These are phyloP conservation scores for Citrus cavaleriei DNA, from an alignment of 345 rosid species.

Conservation along the genomic window DNA sequence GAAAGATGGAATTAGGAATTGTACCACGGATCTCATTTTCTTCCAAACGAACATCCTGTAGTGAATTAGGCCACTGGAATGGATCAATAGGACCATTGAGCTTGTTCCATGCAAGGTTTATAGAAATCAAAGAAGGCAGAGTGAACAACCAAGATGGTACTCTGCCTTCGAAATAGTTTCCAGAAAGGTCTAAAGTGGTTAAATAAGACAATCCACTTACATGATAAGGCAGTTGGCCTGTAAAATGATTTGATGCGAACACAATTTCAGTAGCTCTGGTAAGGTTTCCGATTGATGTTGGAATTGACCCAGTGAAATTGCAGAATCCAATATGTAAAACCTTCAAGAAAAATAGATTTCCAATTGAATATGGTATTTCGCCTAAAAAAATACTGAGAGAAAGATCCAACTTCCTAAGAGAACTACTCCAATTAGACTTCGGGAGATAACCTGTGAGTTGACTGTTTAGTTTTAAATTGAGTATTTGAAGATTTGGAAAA, in stretches of 20 bases:
- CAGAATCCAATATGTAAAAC: not conserved
- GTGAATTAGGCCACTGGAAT: not conserved
- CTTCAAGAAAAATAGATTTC: not conserved
- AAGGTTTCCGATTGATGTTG: not conserved
- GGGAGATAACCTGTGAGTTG: not conserved
- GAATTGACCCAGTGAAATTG: not conserved
- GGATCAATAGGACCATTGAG: not conserved
- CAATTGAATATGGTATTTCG: not conserved
- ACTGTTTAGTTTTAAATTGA: rapidly evolving
- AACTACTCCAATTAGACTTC: not conserved
- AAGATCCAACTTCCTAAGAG: not conserved
- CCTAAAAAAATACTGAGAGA: not conserved
- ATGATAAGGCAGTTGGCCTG: not conserved
- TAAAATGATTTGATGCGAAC: not conserved
- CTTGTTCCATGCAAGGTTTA: rapidly evolving
- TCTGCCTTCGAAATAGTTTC: not conserved
- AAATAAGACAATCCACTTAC: not conserved
- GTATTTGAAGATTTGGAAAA: not conserved
- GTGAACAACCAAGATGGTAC: not conserved
- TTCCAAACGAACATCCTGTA: not conserved
- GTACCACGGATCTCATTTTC: constrained; percentile 8
- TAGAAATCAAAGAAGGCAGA: not conserved
- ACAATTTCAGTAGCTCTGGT: not conserved
- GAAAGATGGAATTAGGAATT: constrained; percentile 10
- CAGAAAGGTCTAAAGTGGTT: not conserved